phyloP scores from a whole-genome alignment of 495 filamentous ascomycete species.

The Trichocladium antarcticum region DNA sequence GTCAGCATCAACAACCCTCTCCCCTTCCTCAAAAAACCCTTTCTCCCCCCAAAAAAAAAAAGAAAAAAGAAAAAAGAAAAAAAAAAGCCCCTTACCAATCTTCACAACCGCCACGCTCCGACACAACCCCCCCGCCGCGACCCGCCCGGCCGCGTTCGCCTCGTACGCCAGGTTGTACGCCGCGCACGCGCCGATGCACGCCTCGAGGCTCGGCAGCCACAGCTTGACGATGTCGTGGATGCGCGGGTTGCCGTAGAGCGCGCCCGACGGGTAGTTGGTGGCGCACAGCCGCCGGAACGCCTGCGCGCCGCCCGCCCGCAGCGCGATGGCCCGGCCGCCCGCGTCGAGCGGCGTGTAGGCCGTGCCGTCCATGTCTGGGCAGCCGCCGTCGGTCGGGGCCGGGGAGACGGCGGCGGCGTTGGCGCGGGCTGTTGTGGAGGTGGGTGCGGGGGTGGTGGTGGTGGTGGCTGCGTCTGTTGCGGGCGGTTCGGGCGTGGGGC shows the following conservation, averaged over 20 bases:
- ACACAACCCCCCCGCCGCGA: neutral
- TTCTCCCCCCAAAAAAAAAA: too few relatives aligned
- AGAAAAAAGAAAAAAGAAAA: too few relatives aligned
- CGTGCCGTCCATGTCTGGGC: slow-evolving; percentile 20
- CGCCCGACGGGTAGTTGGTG: slow-evolving; percentile 24
- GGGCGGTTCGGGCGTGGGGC: neutral
- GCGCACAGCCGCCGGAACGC: slow-evolving; percentile 24
- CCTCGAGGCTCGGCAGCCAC: slow-evolving; percentile 27
- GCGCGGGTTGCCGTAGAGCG: slow-evolving; percentile 11
- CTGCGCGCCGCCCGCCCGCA: slow-evolving; percentile 12
- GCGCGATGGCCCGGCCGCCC: slow-evolving; percentile 17
- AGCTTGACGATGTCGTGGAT: slow-evolving; percentile 26
- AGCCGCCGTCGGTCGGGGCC: slow-evolving; percentile 17
- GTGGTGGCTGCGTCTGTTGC: neutral
- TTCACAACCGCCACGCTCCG: slow-evolving; percentile 24
- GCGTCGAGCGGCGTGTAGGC: slow-evolving; percentile 21
- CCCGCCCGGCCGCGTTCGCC: slow-evolving; percentile 4
- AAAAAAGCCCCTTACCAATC: neutral
- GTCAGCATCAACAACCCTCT: neutral
- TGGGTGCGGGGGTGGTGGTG: slow-evolving; percentile 9
- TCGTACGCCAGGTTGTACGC: slow-evolving; percentile 24
- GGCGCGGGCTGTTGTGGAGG: slow-evolving; percentile 2
- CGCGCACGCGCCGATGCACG: slow-evolving; percentile 27
- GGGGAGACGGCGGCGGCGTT: neutral
- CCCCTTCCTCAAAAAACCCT: too few relatives aligned